A percentile compares a stretch with the other conserved stretches of the same genome.
Conservation (phyloP, 495 filamentous ascomycete genomes). For the Neurospora africana region DNA sequence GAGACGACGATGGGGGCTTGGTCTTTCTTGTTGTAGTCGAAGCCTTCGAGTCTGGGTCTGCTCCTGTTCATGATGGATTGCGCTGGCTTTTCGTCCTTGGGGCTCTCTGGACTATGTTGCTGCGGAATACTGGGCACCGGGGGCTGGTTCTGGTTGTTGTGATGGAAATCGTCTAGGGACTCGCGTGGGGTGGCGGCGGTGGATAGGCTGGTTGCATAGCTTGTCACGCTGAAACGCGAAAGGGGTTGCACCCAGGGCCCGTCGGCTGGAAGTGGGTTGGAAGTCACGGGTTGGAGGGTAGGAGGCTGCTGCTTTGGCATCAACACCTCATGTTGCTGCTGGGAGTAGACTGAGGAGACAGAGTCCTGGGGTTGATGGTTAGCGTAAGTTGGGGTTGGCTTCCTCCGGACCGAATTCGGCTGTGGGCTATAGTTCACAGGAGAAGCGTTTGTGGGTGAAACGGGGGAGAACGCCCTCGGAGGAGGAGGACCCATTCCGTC, state of each 20-base stretch:
- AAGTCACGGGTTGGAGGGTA: conserved; percentile 9
- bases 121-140: conserved; percentile 24
- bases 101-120: background rate
- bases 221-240: conserved; percentile 67
- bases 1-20: conserved; percentile 19
- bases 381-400: conserved; percentile 24
- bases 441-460: conserved; percentile 7
- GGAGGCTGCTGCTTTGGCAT: conserved; percentile 9
- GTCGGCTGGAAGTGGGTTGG: background rate
- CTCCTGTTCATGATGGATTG: conserved; percentile 29
- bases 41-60: conserved; percentile 14
- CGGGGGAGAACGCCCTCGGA: conserved; percentile 2
- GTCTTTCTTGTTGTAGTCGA: background rate
- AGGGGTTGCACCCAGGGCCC: conserved; percentile 39
- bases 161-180: conserved; percentile 30
- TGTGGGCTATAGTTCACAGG: conserved; percentile 11
- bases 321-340: conserved; percentile 8
- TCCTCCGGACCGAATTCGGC: conserved; percentile 25
- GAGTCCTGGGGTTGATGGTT: conserved; percentile 26
- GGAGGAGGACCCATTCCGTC: conserved; percentile 4
- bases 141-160: conserved; percentile 16
- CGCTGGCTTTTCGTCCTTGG: background rate
- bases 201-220: conserved; percentile 44
- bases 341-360: conserved; percentile 27
- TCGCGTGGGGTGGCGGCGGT: conserved; percentile 46